phyloP scores from a whole-genome alignment of 169 alveolate species.

The Plasmodium gonderi region DNA sequence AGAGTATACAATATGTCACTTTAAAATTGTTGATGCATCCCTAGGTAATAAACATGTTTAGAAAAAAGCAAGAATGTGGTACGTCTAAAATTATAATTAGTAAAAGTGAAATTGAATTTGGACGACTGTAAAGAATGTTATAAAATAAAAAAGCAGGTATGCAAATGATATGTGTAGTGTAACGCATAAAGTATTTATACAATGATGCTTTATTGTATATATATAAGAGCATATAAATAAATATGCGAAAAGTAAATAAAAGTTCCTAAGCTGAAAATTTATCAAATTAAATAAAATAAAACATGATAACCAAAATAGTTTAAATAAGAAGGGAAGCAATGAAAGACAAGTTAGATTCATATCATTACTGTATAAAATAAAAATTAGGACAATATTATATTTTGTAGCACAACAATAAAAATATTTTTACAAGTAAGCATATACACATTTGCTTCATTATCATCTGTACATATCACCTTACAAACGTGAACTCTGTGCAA shows the following conservation, averaged over 20 bases:
- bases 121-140: neutral
- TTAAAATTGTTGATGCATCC: neutral
- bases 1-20: neutral
- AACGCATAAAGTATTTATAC: neutral
- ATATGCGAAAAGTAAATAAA: neutral
- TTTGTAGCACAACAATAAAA: neutral
- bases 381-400: neutral
- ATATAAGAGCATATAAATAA: no score
- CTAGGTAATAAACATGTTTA: neutral
- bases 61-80: neutral
- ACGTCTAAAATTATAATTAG: neutral
- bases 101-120: neutral
- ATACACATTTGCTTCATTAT: neutral
- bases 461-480: neutral
- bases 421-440: neutral
- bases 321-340: neutral
- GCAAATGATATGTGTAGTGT: neutral
- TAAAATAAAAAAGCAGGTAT: neutral
- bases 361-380: neutral
- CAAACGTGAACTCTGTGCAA: neutral
- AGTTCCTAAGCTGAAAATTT: neutral
- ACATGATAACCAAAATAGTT: neutral
- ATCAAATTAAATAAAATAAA: no score
- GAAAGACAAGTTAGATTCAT: neutral
- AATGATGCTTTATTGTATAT: neutral